These are phyloP conservation scores for Saccharomycopsis oosterbeekiorum DNA, from an alignment of 805 yeast genomes.

Conservation along the genomic window DNA sequence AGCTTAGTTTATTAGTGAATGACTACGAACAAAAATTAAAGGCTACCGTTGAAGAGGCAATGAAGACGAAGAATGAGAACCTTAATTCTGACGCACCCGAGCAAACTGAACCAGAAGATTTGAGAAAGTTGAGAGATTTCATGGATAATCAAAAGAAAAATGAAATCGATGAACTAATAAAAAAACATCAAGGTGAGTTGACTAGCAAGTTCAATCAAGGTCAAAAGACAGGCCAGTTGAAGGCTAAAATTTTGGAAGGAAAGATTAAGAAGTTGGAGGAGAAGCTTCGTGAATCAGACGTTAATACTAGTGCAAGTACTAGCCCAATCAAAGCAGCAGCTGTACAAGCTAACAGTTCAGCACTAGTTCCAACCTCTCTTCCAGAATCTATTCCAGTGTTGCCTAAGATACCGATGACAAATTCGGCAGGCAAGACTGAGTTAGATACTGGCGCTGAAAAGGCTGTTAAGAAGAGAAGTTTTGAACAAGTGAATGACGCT, in stretches of 20 bases:
- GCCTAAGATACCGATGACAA: not conserved
- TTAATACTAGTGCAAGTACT: not conserved
- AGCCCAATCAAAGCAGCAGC: conserved; percentile 2
- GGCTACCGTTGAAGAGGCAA: not conserved
- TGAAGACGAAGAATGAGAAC: conserved; percentile 2
- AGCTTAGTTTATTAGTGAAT: not conserved
- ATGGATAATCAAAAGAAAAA: conserved; percentile 6
- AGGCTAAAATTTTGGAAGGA: conserved; percentile 9
- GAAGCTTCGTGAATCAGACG: not conserved
- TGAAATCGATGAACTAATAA: conserved; percentile 1
- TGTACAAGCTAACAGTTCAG: not conserved
- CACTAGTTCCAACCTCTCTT: not conserved
- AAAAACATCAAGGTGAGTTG: conserved; percentile 11
- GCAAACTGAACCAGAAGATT: conserved; percentile 6
- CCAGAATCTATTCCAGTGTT: not conserved
- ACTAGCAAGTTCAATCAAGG: conserved; percentile 13
- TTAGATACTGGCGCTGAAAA: not conserved
- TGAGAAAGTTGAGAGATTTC: conserved; percentile 4
- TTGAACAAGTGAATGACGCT: conserved; percentile 3
- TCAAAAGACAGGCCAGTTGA: conserved; percentile 10
- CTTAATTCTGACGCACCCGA: not conserved
- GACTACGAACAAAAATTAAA: conserved; percentile 8
- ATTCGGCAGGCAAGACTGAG: not conserved
- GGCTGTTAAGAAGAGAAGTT: conserved; percentile 10
- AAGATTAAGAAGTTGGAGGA: conserved; percentile 8